Percentiles rank a stretch among this genome's conserved stretches.
Conservation (phyloP, 2,329 filamentous ascomycete species). For the Botrytis elliptica region DNA sequence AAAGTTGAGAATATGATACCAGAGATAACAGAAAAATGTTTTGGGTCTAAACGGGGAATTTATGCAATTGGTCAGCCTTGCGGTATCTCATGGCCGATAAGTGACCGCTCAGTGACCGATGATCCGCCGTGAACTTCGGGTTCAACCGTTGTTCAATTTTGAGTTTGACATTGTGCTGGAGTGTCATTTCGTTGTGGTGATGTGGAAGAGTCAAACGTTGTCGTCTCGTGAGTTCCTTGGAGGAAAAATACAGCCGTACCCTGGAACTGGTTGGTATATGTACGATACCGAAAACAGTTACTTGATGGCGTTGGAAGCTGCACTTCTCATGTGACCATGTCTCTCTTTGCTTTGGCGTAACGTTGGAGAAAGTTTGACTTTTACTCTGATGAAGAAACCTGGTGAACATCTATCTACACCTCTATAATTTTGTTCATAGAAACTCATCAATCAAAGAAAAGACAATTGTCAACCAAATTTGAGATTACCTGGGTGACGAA, state of each 20-base stretch:
- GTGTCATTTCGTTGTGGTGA: background rate
- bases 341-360: background rate
- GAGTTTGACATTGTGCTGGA: background rate
- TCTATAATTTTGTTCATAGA: background rate
- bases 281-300: background rate
- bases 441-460: background rate
- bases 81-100: conserved; percentile 12
- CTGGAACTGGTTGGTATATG: background rate
- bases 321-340: background rate
- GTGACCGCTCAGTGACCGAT: background rate
- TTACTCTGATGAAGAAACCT: background rate
- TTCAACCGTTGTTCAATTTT: background rate
- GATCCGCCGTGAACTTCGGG: background rate
- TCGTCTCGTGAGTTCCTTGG: background rate
- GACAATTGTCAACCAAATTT: no score
- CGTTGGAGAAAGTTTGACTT: background rate
- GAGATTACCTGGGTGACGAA: no score
- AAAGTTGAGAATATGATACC: background rate
- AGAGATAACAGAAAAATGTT: conserved; percentile 14
- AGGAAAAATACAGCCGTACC: background rate
- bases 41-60: background rate
- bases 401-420: background rate
- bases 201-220: background rate
- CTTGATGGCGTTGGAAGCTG: background rate
- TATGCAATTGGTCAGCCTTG: conserved; percentile 17